phyloP scores from a whole-genome alignment of 176 grass and related monocot species.

The Puya raimondii region DNA sequence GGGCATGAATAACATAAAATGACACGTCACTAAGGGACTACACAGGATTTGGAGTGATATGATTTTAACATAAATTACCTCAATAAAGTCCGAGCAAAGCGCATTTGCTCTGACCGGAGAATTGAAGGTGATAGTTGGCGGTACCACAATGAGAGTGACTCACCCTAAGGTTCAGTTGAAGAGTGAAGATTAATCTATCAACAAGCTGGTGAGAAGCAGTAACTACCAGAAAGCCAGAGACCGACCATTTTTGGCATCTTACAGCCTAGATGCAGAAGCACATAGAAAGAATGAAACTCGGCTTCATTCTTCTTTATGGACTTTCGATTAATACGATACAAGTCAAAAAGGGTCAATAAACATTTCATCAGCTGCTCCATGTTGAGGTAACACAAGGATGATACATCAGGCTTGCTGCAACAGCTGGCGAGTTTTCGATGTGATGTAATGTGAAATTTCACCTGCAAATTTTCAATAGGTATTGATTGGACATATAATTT shows the following conservation, averaged over 20 bases:
- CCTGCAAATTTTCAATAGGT: slow-evolving; percentile 33
- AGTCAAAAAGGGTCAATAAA: slow-evolving; percentile 60
- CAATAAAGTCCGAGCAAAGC: slow-evolving; percentile 70
- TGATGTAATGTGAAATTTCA: slow-evolving; percentile 79
- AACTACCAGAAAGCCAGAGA: slow-evolving; percentile 10
- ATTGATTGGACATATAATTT: slow-evolving; percentile 1
- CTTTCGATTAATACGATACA: slow-evolving; percentile 46
- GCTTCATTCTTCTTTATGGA: slow-evolving; percentile 37
- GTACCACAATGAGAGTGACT: slow-evolving; percentile 88
- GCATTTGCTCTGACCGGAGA: slow-evolving; percentile 65
- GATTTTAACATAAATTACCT: slow-evolving; percentile 38
- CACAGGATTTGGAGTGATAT: neutral
- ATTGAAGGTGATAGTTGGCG: slow-evolving; percentile 39
- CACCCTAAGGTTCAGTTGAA: slow-evolving; percentile 37
- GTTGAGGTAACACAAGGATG: slow-evolving; percentile 74
- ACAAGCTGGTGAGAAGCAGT: slow-evolving; percentile 7
- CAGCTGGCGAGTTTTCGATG: slow-evolving; percentile 58
- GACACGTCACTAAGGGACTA: neutral
- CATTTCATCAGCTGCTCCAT: slow-evolving; percentile 90
- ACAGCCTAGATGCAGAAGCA: slow-evolving; percentile 72
- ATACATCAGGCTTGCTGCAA: slow-evolving; percentile 40
- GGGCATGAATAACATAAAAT: neutral
- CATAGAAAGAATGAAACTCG: slow-evolving; percentile 83
- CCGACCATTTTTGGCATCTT: slow-evolving; percentile 69
- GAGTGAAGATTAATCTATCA: slow-evolving; percentile 1